phyloP scores from a whole-genome alignment of 148 eudicot genomes.

The Rheum nobile region DNA sequence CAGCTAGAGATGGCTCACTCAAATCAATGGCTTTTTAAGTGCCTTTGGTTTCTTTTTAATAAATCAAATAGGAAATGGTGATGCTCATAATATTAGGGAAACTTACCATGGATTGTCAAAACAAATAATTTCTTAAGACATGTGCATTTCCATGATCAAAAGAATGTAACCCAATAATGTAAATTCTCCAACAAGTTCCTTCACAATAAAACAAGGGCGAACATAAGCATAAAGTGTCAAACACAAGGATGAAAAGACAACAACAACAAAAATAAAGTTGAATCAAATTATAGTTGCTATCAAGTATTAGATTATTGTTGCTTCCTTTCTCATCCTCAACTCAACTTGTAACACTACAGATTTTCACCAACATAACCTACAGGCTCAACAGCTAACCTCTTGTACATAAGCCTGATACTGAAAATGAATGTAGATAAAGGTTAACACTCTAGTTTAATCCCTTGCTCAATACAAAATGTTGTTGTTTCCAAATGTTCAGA shows the following conservation, averaged over 20 bases:
- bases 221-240: neutral
- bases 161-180: neutral
- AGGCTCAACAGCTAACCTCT: neutral
- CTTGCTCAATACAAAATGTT: too few relatives aligned
- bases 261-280: too few relatives aligned
- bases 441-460: too few relatives aligned
- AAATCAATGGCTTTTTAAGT: neutral
- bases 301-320: neutral
- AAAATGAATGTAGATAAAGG: too few relatives aligned
- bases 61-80: neutral
- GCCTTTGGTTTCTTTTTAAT: neutral
- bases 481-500: too few relatives aligned
- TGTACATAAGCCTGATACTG: too few relatives aligned
- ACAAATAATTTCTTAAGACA: neutral
- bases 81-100: neutral
- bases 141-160: neutral
- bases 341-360: neutral
- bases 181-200: neutral
- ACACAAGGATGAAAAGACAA: too few relatives aligned
- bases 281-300: neutral
- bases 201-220: neutral
- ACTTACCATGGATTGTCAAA: neutral
- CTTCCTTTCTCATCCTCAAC: neutral
- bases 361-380: neutral
- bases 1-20: neutral